Base-by-base conservation (phyloP, 2,329 filamentous ascomycete species). In the Thelonectria olida region DNA sequence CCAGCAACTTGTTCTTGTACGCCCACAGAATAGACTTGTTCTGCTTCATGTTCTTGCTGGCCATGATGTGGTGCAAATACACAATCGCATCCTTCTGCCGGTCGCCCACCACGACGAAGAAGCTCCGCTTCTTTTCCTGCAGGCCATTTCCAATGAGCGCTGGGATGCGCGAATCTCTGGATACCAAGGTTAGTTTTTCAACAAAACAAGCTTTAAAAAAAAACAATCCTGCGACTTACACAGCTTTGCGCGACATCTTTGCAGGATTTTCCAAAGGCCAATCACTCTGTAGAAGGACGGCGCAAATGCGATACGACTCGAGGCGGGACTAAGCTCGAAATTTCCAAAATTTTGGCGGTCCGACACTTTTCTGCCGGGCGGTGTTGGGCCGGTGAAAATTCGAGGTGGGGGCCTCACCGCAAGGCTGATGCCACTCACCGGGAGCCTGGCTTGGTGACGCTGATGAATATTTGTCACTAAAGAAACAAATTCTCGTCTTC, bases 1-100 rank as follows among this genome's bases (percentile, higher is more conserved):
- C 94, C 28, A 99, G 83, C 10, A 99, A 85, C 79, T 99, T 96
- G 78, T 96, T 97, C 85, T 98, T 98, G 83, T 99, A 99, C 19
- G 96, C 95, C 96, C 96, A 99, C 10, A 99, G 83, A 3, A 99
- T 93, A 12, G 92, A 96, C 79, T 98, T 98, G 82, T 82, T 82
- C 78, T 97, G 89, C 80, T 96, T 97, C 67, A 97, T 88, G 75
- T 97, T 92, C 75, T 92, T 90, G 70, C 88, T 91, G 51, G 94
- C 91, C 84, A 97, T 92, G 74, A 99, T 96, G 74, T 96, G 93
- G 80, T 98, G 94, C 61, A 86, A 85, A 75, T 97, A 89, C 68
- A 98, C 94, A 75, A 99, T 98, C 70, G 95, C 93, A 84, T 99
- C 96, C 79, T 99, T 99, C 68, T 93, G 89, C 60, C 89, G 88